Evolutionary conservation across 345 rosid genomes (phyloP), one percentile per base, ranked within the genome.

Genomic region (Erucastrum elatum): DNA sequence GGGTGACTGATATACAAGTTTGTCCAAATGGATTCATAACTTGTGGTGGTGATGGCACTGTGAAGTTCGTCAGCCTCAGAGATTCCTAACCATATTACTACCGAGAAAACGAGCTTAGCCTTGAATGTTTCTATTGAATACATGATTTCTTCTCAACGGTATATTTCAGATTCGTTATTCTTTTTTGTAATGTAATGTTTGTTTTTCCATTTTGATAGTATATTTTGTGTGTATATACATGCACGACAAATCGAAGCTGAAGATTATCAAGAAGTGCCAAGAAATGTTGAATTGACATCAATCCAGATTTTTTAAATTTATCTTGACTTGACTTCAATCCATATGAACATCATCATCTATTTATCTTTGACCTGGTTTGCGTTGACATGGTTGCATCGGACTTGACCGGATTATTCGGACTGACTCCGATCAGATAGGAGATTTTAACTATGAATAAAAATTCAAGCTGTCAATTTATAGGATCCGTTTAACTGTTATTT

Each of bases 21-120:
- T 84, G 86, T 74, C 84, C 91, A 6, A 80, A 82, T 75, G 97
- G 98, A 60, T 94, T 92, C 82, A 87, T 94, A 58, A 75, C 90
- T 15, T 91, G 97, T 63, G 97, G 98, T 31, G 96, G 98, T 68
- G 98, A 91, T 81, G 96, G 98, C 58, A 76, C 86, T 39, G 93
- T 92, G 39, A 91, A 90, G 86, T 86, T 88, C 68, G 82, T 90
- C 67, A 83, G 84, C 78, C 72, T 91, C 72, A 75, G 79, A 55
- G 88, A 77, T 75, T 70, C 75, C 41, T 75, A 62, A 62, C 34
- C 4, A 2, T 30, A 6, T 7, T 62, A 30, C 21, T 11, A 5
- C 10, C 11, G 39, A 61, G 46, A 16, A 34, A 60, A 15, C 25
- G 31, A 70, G 70, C 25, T 13, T 71, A 56, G 41, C 55, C 55